A percentile compares a stretch with the other conserved stretches of the same genome.
phyloP scores from a whole-genome alignment of 768 basidiomycete genomes.

The Saitozyma podzolica region DNA sequence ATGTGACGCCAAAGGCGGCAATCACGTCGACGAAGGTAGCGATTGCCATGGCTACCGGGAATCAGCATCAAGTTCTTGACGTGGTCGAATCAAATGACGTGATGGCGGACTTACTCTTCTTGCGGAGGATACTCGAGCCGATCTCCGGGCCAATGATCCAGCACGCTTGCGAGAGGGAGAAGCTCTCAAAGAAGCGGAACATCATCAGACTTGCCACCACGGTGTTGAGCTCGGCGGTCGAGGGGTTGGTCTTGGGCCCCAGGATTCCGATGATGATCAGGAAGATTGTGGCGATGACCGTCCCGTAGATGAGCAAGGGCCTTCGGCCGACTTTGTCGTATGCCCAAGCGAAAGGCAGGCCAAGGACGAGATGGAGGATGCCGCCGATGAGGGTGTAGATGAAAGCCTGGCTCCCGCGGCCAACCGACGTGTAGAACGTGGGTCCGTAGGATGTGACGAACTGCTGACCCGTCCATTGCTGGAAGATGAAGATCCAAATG shows the following conservation, averaged over 20 bases:
- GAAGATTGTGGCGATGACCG: conserved; percentile 5
- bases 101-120: neutral
- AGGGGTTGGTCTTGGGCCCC: conserved; percentile 4
- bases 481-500: conserved; percentile 9
- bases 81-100: too few species aligned
- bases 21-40: conserved; percentile 14
- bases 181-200: conserved; percentile 8
- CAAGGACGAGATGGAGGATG: conserved; percentile 5
- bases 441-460: conserved; percentile 18
- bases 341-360: conserved; percentile 1
- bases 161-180: conserved; percentile 4
- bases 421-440: conserved; percentile 14
- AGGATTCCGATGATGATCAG: conserved; percentile 4
- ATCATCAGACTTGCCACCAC: conserved; percentile 19
- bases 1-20: conserved; percentile 12
- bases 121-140: neutral
- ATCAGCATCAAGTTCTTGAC: too few species aligned
- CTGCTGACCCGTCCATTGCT: conserved; percentile 15
- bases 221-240: conserved; percentile 6
- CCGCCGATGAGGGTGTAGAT: conserved; percentile 10
- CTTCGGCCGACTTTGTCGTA: conserved; percentile 15
- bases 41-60: neutral
- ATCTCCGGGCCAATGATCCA: conserved; percentile 19
- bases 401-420: conserved; percentile 17
- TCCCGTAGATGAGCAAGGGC: conserved; percentile 12